Conservation (phyloP, 2,329 filamentous ascomycete species). For the Trichophyton verrucosum region DNA sequence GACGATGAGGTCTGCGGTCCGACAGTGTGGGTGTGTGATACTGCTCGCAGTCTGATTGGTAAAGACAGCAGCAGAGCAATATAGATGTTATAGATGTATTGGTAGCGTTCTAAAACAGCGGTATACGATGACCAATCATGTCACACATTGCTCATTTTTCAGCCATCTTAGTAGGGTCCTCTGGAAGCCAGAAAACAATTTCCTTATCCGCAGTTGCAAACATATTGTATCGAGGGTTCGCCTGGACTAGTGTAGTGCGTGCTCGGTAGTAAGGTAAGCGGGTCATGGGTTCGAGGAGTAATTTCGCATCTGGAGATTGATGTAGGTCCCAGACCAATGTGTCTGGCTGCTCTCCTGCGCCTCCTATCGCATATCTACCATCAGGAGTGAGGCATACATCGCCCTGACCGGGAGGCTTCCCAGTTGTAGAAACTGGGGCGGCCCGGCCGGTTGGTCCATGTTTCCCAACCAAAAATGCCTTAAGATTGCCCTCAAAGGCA, state of each 20-base stretch:
- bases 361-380: conserved; percentile 75
- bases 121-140: neutral
- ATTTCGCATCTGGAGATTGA: conserved; percentile 42
- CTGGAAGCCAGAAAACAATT: conserved; percentile 64
- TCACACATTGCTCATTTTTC: conserved; percentile 20
- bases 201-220: conserved; percentile 83
- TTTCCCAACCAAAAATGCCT: conserved; percentile 53
- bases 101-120: neutral
- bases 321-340: conserved; percentile 79
- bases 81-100: conserved; percentile 16
- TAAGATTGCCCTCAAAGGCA: conserved; percentile 71
- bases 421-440: conserved; percentile 40
- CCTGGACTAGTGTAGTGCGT: conserved; percentile 34
- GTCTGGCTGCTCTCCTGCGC: conserved; percentile 54
- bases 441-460: conserved; percentile 37
- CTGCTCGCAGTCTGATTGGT: conserved; percentile 53
- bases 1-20: conserved; percentile 45
- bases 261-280: conserved; percentile 35
- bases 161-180: conserved; percentile 35
- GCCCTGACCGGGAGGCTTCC: conserved; percentile 45
- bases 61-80: conserved; percentile 44
- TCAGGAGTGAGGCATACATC: conserved; percentile 86
- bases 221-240: conserved; percentile 81
- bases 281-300: conserved; percentile 34
- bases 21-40: conserved; percentile 52